These are phyloP conservation scores for Alternaria arbusti DNA, from an alignment of 2,329 filamentous ascomycete species.

Conservation along the genomic window DNA sequence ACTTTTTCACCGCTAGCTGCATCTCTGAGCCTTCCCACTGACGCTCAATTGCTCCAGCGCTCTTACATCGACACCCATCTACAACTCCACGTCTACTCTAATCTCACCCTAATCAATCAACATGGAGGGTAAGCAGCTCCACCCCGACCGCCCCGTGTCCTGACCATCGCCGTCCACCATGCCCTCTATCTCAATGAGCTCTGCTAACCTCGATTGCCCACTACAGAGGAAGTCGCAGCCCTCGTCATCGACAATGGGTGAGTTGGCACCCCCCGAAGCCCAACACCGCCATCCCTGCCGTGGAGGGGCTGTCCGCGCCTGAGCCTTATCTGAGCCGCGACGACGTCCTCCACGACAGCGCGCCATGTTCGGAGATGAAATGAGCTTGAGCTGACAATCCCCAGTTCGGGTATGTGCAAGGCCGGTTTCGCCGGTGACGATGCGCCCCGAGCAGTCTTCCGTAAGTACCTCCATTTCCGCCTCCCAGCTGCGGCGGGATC, in stretches of 20 bases:
- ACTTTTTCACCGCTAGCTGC: conserved; percentile 29
- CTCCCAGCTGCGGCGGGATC: conserved; percentile 13
- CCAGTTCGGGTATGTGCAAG: conserved; percentile 99
- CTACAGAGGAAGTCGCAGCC: conserved; percentile 98
- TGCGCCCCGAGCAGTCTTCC: conserved; percentile 99
- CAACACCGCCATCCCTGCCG: conserved; percentile 44
- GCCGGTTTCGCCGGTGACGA: conserved; percentile 99
- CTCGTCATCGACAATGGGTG: conserved; percentile 99
- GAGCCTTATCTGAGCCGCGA: conserved; percentile 29
- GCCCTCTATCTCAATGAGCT: conserved; percentile 40
- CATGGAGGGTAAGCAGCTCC: conserved; percentile 71
- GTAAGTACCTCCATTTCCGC: conserved; percentile 69
- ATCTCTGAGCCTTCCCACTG: conserved; percentile 32
- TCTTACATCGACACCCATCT: conserved; percentile 37
- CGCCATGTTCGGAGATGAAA: conserved; percentile 23
- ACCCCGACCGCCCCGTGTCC: conserved; percentile 24
- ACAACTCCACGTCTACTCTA: conserved; percentile 42
- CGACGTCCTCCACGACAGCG: conserved; percentile 31
- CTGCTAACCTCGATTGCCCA: conserved; percentile 42
- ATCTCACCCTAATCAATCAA: conserved; percentile 54
- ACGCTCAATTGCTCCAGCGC: conserved; percentile 41
- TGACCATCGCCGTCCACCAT: conserved; percentile 24
- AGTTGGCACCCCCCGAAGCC: conserved; percentile 58
- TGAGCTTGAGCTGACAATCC: conserved; percentile 47
- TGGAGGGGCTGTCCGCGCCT: conserved; percentile 46